These are phyloP conservation scores for Penicillium pulvis DNA, from an alignment of 495 filamentous ascomycete species.

Conservation along the genomic window DNA sequence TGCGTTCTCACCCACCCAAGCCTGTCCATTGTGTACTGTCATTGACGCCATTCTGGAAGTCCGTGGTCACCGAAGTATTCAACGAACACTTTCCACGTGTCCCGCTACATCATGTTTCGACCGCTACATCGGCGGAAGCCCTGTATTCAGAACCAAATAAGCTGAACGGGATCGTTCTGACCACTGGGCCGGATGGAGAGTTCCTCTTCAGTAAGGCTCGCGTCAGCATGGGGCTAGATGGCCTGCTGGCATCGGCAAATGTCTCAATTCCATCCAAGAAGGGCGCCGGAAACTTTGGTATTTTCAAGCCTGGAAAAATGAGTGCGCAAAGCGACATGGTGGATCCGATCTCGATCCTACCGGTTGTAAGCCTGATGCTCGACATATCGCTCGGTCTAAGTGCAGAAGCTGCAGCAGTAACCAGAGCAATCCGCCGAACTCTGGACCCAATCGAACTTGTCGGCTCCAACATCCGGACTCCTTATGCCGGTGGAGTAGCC, in stretches of 20 bases:
- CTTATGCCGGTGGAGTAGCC: conserved; percentile 3
- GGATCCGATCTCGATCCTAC: not conserved
- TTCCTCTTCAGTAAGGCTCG: not conserved
- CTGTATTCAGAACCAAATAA: not conserved
- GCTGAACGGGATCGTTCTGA: not conserved
- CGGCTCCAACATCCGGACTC: conserved; percentile 9
- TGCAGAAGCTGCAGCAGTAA: conserved; percentile 7
- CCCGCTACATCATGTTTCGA: not conserved
- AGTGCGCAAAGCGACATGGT: not conserved
- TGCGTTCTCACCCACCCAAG: not conserved
- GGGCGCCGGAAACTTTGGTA: not conserved
- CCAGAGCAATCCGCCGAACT: conserved; percentile 8
- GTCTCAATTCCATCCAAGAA: not conserved
- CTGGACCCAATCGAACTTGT: conserved; percentile 12
- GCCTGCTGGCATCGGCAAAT: not conserved
- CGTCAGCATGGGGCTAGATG: not conserved
- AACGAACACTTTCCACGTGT: not conserved
- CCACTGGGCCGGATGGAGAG: not conserved
- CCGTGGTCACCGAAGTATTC: not conserved
- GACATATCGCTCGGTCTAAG: conserved; percentile 5
- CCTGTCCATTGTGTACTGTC: not conserved
- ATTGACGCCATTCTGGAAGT: not conserved
- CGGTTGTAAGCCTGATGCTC: conserved; percentile 4
- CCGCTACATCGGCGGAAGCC: too few species aligned
- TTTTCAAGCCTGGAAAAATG: not conserved